These are phyloP conservation scores for Skeletonema potamos DNA, from an alignment of 108 stramenopile genomes.

Conservation along the genomic window DNA sequence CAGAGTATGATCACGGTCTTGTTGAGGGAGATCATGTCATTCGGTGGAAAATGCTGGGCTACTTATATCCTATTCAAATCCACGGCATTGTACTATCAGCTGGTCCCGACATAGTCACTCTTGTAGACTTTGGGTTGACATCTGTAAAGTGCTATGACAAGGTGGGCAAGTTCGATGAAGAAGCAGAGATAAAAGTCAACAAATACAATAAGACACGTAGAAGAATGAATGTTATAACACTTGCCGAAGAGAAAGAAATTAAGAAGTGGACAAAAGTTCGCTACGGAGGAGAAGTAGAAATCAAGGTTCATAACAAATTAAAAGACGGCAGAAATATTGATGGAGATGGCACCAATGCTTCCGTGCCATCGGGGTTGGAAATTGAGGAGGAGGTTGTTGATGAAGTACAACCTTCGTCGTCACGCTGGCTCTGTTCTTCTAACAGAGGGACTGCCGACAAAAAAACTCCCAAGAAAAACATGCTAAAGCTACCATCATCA, in stretches of 20 bases:
- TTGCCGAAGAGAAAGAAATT: slow-evolving; percentile 54
- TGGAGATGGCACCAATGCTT: not conserved
- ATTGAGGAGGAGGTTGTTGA: not conserved
- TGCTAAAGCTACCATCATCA: slow-evolving; percentile 46
- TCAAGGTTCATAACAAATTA: slow-evolving; percentile 22
- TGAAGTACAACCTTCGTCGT: not conserved
- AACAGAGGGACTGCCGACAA: not conserved
- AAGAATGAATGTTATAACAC: slow-evolving; percentile 50
- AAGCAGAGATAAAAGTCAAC: slow-evolving; percentile 10
- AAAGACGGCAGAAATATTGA: not conserved
- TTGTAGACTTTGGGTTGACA: slow-evolving; percentile 63
- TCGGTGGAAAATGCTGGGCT: slow-evolving; percentile 49
- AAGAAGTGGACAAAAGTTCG: slow-evolving; percentile 49
- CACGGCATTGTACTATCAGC: slow-evolving; percentile 60
- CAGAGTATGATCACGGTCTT: slow-evolving; percentile 26
- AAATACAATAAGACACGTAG: slow-evolving; percentile 26
- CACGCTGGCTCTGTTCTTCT: not conserved
- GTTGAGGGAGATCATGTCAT: slow-evolving; percentile 52
- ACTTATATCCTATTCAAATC: slow-evolving; percentile 56
- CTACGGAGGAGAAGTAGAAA: slow-evolving; percentile 39
- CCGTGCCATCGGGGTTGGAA: slow-evolving; percentile 1
- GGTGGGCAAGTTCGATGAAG: slow-evolving; percentile 15
- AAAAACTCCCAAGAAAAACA: not conserved
- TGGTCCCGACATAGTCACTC: slow-evolving; percentile 46
- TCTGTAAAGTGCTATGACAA: slow-evolving; percentile 29